Evolutionary conservation across 1,139 yeast genomes (phyloP).

Genomic region (Saccharomycopsis hybrid): DNA sequence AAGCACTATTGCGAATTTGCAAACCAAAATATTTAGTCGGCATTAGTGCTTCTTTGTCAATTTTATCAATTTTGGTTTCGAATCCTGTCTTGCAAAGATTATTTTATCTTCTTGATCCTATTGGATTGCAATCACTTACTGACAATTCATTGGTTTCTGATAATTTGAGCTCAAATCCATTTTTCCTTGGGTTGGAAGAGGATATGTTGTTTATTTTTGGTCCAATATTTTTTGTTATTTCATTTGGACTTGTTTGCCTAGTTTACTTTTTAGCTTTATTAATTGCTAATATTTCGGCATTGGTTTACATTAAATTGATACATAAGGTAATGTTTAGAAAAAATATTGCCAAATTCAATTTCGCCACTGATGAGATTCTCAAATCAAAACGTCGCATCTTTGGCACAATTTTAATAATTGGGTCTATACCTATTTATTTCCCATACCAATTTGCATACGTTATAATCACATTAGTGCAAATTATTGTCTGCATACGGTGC

Average conservation of each 20-base stretch:
- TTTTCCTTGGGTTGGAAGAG: slow-evolving; percentile 65
- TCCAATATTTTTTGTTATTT: slow-evolving; percentile 46
- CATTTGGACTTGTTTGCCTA: slow-evolving; percentile 41
- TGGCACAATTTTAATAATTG: slow-evolving; percentile 34
- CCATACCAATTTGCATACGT: slow-evolving; percentile 78
- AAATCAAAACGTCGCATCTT: slow-evolving; percentile 28
- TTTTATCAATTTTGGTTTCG: slow-evolving; percentile 38
- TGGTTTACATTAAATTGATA: slow-evolving; percentile 2
- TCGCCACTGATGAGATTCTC: neutral
- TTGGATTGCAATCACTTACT: slow-evolving; percentile 35
- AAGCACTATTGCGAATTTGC: slow-evolving; percentile 36
- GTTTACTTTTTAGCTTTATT: slow-evolving; percentile 28
- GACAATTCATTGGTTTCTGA: slow-evolving; percentile 23
- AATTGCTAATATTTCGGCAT: slow-evolving; percentile 15
- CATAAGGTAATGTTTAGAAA: slow-evolving; percentile 5
- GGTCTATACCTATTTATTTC: slow-evolving; percentile 49
- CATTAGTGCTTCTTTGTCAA: slow-evolving; percentile 25
- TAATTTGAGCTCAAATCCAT: slow-evolving; percentile 34
- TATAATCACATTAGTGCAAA: slow-evolving; percentile 50
- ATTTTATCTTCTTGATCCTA: slow-evolving; percentile 49
- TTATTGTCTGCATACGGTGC: slow-evolving; percentile 37
- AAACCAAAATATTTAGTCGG: slow-evolving; percentile 26
- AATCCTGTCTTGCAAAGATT: slow-evolving; percentile 27
- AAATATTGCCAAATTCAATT: neutral
- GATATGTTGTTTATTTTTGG: slow-evolving; percentile 51